Evolutionary conservation across 805 yeast genomes (phyloP).

Genomic region (Metschnikowia lunata): DNA sequence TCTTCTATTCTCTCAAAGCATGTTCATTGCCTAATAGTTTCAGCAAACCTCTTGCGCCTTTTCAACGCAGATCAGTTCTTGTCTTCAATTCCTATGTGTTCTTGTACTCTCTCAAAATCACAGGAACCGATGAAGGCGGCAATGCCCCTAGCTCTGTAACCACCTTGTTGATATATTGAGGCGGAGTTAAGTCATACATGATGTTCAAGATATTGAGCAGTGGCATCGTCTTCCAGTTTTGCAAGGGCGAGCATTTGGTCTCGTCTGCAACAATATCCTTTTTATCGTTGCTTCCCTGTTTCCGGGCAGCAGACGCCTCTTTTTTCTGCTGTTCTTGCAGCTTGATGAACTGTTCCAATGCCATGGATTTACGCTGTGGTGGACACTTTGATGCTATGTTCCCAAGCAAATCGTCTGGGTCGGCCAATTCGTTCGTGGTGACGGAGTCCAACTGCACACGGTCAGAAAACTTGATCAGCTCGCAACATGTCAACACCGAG

Average conservation of each 20-base stretch:
- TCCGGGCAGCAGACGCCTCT: conserved; percentile 29
- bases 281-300: conserved; percentile 20
- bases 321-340: conserved; percentile 30
- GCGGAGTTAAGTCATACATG: conserved; percentile 92
- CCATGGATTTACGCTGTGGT: conserved; percentile 54
- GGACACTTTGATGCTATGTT: conserved; percentile 47
- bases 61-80: too few species aligned
- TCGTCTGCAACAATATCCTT: conserved; percentile 20
- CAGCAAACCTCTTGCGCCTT: neutral
- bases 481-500: conserved; percentile 95
- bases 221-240: conserved; percentile 61
- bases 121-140: conserved; percentile 98
- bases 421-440: conserved; percentile 86
- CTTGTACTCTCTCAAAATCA: conserved; percentile 89
- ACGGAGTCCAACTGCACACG: conserved; percentile 96
- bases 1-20: too few species aligned
- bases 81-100: conserved; percentile 19
- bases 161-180: conserved; percentile 87
- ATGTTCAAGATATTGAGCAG: conserved; percentile 73
- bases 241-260: conserved; percentile 37
- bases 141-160: conserved; percentile 94
- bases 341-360: conserved; percentile 58
- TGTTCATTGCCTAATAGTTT: neutral
- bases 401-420: conserved; percentile 63
- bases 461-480: conserved; percentile 89